Conservation (phyloP, 495 filamentous ascomycete genomes). For the Podospora bellae-mahoneyi region DNA sequence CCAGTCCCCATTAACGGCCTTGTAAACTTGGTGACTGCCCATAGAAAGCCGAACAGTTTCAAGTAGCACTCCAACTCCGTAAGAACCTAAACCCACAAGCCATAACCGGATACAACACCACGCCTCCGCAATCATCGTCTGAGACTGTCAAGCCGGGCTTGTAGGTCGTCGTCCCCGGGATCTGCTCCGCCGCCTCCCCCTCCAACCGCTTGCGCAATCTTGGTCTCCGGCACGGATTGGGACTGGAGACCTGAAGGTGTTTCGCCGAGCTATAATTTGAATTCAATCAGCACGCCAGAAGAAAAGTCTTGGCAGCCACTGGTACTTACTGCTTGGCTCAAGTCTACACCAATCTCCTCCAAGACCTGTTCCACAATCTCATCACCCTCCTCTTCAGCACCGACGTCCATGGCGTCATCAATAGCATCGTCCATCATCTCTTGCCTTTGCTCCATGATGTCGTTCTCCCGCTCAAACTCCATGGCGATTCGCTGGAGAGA, state of each 20-base stretch:
- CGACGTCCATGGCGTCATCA: slow-evolving; percentile 92
- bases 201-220: slow-evolving; percentile 74
- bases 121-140: slow-evolving; percentile 34
- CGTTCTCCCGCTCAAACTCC: slow-evolving; percentile 98
- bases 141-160: slow-evolving; percentile 77
- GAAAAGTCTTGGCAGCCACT: not conserved
- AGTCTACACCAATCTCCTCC: slow-evolving; percentile 94
- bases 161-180: slow-evolving; percentile 71
- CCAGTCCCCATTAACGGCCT: too few relatives aligned
- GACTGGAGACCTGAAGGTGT: slow-evolving; percentile 68
- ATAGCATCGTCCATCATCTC: slow-evolving; percentile 99
- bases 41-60: not conserved
- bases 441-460: slow-evolving; percentile 97
- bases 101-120: not conserved
- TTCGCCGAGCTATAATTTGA: slow-evolving; percentile 62
- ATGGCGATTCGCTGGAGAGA: slow-evolving; percentile 94
- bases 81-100: not conserved
- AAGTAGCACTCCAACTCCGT: not conserved
- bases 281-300: slow-evolving; percentile 21
- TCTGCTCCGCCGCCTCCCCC: slow-evolving; percentile 54
- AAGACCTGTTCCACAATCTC: slow-evolving; percentile 94
- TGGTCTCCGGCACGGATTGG: slow-evolving; percentile 55
- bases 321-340: slow-evolving; percentile 72
- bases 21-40: too few relatives aligned
- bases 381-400: slow-evolving; percentile 85